Conservation (phyloP, 768 basidiomycete species). For the Tricholomella constricta region DNA sequence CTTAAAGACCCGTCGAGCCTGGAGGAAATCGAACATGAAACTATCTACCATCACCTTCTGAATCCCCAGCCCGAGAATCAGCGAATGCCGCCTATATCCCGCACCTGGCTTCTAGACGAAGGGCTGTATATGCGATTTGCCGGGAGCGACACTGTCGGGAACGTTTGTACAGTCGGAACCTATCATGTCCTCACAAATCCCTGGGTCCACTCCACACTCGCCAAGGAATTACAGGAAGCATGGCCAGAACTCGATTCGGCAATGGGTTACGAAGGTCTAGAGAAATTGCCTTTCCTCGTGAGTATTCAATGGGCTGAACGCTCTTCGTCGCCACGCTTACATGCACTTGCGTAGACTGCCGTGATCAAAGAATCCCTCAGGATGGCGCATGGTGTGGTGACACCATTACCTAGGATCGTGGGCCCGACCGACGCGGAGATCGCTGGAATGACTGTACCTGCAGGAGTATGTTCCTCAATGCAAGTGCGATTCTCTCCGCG, state of each 20-base stretch:
- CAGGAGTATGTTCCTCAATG: slow-evolving; percentile 6
- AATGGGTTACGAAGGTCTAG: slow-evolving; percentile 36
- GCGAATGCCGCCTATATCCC: slow-evolving; percentile 31
- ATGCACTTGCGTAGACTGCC: slow-evolving; percentile 35
- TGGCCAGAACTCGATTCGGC: slow-evolving; percentile 42
- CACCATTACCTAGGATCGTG: slow-evolving; percentile 41
- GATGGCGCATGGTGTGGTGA: slow-evolving; percentile 40
- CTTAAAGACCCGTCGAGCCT: slow-evolving; percentile 33
- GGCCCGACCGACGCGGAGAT: slow-evolving; percentile 36
- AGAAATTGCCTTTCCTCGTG: slow-evolving; percentile 51
- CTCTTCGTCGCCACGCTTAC: neutral
- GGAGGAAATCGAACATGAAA: slow-evolving; percentile 34
- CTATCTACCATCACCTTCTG: slow-evolving; percentile 39
- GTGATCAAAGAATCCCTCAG: slow-evolving; percentile 50
- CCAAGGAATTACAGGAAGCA: slow-evolving; percentile 33
- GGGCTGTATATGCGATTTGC: slow-evolving; percentile 40
- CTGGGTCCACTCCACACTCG: slow-evolving; percentile 28
- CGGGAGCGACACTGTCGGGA: slow-evolving; percentile 47
- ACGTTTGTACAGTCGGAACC: slow-evolving; percentile 36
- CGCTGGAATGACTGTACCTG: slow-evolving; percentile 24
- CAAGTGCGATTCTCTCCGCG: too few relatives aligned
- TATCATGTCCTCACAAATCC: slow-evolving; percentile 38
- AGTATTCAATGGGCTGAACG: slow-evolving; percentile 14
- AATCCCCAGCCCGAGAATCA: slow-evolving; percentile 33
- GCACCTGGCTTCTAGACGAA: slow-evolving; percentile 38